Conservation (phyloP, 768 basidiomycete genomes). For the Pleurotus eryngii region DNA sequence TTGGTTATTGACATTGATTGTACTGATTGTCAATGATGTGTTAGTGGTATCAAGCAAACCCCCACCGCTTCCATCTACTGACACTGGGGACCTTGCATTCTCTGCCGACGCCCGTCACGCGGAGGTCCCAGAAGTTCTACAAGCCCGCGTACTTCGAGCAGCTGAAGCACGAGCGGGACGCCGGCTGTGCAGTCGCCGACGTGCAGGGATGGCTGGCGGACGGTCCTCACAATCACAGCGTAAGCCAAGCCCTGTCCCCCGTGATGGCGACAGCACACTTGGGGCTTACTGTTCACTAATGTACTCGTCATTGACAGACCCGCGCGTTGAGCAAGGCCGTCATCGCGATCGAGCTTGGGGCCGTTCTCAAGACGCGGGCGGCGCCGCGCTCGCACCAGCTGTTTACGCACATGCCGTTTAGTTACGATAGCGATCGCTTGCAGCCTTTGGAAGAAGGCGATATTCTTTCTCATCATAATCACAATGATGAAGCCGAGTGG, state of each 20-base stretch:
- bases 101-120: slow-evolving; percentile 81
- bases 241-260: too few relatives aligned
- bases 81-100: slow-evolving; percentile 83
- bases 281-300: too few relatives aligned
- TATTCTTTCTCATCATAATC: slow-evolving; percentile 29
- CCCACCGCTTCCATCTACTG: slow-evolving; percentile 84
- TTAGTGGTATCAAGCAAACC: slow-evolving; percentile 67
- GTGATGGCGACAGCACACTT: too few relatives aligned
- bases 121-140: slow-evolving; percentile 75
- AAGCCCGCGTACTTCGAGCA: slow-evolving; percentile 86
- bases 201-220: slow-evolving; percentile 56
- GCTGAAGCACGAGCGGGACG: slow-evolving; percentile 53
- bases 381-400: slow-evolving; percentile 31
- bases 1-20: background rate
- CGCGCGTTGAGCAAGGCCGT: slow-evolving; percentile 33
- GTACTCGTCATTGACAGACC: background rate
- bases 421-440: slow-evolving; percentile 23
- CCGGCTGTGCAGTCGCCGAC: slow-evolving; percentile 55
- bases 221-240: slow-evolving; percentile 5
- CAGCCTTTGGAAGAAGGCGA: slow-evolving; percentile 19
- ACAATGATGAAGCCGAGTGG: slow-evolving; percentile 29
- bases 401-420: slow-evolving; percentile 55
- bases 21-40: background rate
- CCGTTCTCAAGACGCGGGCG: slow-evolving; percentile 48
- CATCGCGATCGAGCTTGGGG: slow-evolving; percentile 49